Base-by-base conservation (phyloP, 306 rosid genomes). In the Betula pendula region DNA sequence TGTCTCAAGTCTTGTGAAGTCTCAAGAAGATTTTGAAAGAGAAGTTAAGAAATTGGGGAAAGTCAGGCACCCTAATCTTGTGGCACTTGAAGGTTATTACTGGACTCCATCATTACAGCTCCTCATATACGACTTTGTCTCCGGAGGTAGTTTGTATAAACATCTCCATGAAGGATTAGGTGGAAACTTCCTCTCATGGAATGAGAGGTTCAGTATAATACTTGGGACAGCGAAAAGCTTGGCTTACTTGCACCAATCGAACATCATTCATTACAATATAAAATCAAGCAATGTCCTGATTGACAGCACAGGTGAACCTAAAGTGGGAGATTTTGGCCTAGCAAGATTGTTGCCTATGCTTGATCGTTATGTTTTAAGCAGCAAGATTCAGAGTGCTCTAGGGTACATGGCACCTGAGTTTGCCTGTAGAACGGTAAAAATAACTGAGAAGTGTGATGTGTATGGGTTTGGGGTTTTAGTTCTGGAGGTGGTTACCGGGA, bases 361-460 rank as follows among this genome's bases (percentile, higher is more conserved):
- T 2, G 99, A 96, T 53, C 92, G 98, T 1, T 96, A 96, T 9
- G 94, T 92, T 56, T 74, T 96, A 78, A 96, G 99, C 89, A 96
- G 99, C 86, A 96, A 96, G 91, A 96, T 92, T 76, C 99, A 96
- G 76, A 96, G 99, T 6, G 99, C 98, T 40, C 92, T 96, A 0
- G 99, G 99, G 67, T 92, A 96, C 90, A 92, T 92, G 99, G 99
- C 99, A 5, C 99, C 99, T 0, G 99, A 96, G 77, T 96, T 96
- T 50, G 98, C 98, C 56, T 96, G 99, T 92, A 91, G 82, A 35
- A 92, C 99, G 0, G 98, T 96, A 40, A 96, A 96, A 85, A 92
- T 96, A 75, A 96, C 99, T 0, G 99, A 96, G 85, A 96, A 96
- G 72, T 92, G 98, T 11, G 99, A 96, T 74, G 88, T 96, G 6